phyloP scores from a whole-genome alignment of 2,329 filamentous ascomycete genomes.

The Ceratocystis destructans region DNA sequence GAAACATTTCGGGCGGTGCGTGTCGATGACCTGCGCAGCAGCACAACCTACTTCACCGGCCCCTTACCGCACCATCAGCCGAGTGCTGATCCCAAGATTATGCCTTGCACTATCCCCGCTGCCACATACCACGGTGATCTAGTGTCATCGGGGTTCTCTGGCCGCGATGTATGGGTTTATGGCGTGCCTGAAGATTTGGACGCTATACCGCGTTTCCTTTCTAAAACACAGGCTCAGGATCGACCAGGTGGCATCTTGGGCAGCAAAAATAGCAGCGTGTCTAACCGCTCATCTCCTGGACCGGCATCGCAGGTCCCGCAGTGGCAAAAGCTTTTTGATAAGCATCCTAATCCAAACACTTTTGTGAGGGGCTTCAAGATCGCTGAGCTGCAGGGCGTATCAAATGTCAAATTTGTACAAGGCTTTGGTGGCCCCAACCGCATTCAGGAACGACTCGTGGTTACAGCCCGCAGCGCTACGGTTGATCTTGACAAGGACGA shows the following conservation, averaged over 20 bases:
- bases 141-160: constrained; percentile 59
- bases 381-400: constrained; percentile 50
- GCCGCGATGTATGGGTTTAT: constrained; percentile 63
- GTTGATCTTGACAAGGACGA: constrained; percentile 54
- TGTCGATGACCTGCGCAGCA: constrained; percentile 59
- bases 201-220: constrained; percentile 35
- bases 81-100: constrained; percentile 42
- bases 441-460: constrained; percentile 46
- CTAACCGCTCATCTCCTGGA: constrained; percentile 21
- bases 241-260: constrained; percentile 17
- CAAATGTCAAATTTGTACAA: constrained; percentile 58
- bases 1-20: constrained; percentile 67
- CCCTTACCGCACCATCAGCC: constrained; percentile 35
- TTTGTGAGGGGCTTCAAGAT: constrained; percentile 56
- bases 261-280: constrained; percentile 28
- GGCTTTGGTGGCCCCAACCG: constrained; percentile 34
- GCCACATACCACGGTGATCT: constrained; percentile 57
- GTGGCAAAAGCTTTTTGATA: constrained; percentile 57
- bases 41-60: constrained; percentile 66
- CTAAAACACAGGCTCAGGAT: constrained; percentile 20
- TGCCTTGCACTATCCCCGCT: constrained; percentile 56
- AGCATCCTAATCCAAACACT: constrained; percentile 56
- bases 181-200: constrained; percentile 62
- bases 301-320: constrained; percentile 38
- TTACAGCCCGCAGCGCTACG: constrained; percentile 57